phyloP scores from a whole-genome alignment of 371 early-diverging fungal species.

The Mucor sp. region DNA sequence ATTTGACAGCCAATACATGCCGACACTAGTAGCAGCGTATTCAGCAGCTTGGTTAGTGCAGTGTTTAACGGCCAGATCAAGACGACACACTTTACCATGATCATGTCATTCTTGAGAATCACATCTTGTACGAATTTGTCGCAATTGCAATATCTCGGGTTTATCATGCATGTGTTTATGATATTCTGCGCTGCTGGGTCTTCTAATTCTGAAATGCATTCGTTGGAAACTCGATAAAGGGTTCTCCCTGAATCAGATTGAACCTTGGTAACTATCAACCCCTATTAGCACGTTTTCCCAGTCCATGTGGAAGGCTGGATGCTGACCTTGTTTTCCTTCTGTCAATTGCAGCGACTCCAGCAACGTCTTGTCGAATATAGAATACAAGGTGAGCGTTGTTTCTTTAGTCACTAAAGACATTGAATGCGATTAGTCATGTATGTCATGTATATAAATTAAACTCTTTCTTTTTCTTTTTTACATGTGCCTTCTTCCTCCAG shows the following conservation, averaged over 20 bases:
- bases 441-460: neutral
- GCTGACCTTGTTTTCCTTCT: constrained; percentile 26
- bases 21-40: constrained; percentile 31
- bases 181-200: neutral
- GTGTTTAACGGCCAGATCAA: neutral
- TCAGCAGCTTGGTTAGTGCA: neutral
- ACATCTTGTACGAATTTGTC: neutral
- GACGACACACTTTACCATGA: constrained; percentile 16
- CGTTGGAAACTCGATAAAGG: constrained; percentile 25
- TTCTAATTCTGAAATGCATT: neutral
- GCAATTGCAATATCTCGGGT: constrained; percentile 29
- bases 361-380: constrained; percentile 10
- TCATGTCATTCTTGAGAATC: neutral
- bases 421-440: neutral
- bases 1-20: constrained; percentile 21
- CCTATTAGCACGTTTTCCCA: neutral
- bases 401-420: constrained; percentile 17
- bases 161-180: constrained; percentile 15
- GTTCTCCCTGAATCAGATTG: constrained; percentile 19
- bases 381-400: constrained; percentile 10
- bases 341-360: constrained; percentile 27
- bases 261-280: constrained; percentile 10
- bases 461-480: neutral
- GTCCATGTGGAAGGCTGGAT: neutral
- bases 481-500: neutral